phyloP scores from a whole-genome alignment of 371 early-diverging fungal species.

The Mortierella sp. region DNA sequence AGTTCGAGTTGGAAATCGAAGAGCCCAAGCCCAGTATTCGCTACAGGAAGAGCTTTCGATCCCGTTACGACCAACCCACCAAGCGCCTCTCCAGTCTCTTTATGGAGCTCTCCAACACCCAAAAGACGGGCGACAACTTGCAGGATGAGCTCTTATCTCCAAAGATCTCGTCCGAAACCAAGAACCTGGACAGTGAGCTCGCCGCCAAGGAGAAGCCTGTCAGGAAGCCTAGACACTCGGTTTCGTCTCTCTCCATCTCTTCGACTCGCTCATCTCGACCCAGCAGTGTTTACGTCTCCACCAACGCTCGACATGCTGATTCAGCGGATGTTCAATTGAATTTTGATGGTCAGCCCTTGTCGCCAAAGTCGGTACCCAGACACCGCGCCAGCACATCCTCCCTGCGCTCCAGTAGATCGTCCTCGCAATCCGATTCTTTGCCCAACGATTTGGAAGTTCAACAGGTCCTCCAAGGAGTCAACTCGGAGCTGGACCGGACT shows the following conservation, averaged over 20 bases:
- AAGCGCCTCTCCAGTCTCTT: conserved; percentile 50
- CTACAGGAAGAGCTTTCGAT: conserved; percentile 22
- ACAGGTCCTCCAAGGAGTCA: conserved; percentile 14
- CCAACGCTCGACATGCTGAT: conserved; percentile 4
- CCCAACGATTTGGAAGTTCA: neutral
- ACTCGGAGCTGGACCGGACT: conserved; percentile 41
- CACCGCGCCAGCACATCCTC: conserved; percentile 36
- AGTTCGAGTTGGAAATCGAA: conserved; percentile 30
- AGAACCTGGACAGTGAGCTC: conserved; percentile 8
- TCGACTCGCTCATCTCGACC: conserved; percentile 20
- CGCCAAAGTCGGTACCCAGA: conserved; percentile 5
- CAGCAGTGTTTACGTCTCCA: conserved; percentile 9
- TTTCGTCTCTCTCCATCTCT: conserved; percentile 14
- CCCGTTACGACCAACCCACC: conserved; percentile 24
- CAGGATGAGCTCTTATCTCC: neutral
- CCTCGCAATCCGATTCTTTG: conserved; percentile 2
- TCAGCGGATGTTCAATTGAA: neutral
- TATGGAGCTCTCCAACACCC: conserved; percentile 45
- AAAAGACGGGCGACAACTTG: conserved; percentile 17
- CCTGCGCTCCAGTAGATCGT: neutral
- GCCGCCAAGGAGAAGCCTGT: conserved; percentile 14
- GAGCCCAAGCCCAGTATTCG: conserved; percentile 20
- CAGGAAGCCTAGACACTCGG: conserved; percentile 23
- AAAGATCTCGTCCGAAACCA: neutral
- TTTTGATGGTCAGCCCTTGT: conserved; percentile 9